These are phyloP conservation scores for Colletotrichum sp. DNA, from an alignment of 2,329 filamentous ascomycete genomes.

Conservation along the genomic window DNA sequence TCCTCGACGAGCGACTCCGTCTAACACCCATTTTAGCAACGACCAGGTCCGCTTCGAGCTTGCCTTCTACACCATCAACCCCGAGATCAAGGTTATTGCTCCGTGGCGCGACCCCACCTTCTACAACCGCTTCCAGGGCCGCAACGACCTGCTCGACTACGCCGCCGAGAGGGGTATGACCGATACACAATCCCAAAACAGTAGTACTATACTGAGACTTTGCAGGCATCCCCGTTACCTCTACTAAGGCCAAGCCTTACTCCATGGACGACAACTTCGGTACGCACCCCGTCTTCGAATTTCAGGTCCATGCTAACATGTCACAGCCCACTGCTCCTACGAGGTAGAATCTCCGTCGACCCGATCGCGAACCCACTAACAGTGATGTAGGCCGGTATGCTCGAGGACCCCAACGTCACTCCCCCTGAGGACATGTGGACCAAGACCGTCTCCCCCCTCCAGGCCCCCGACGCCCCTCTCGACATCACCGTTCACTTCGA, in stretches of 20 bases:
- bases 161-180: slow-evolving; percentile 57
- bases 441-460: slow-evolving; percentile 58
- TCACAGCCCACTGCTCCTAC: slow-evolving; percentile 73
- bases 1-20: not conserved
- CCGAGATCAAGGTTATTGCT: slow-evolving; percentile 69
- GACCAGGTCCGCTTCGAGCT: slow-evolving; percentile 45
- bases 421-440: slow-evolving; percentile 77
- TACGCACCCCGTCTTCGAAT: not conserved
- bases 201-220: not conserved
- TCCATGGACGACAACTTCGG: slow-evolving; percentile 48
- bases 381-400: slow-evolving; percentile 49
- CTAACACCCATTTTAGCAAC: not conserved
- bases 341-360: slow-evolving; percentile 67
- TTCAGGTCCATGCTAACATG: slow-evolving; percentile 51
- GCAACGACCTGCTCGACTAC: slow-evolving; percentile 76
- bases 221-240: slow-evolving; percentile 69
- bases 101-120: slow-evolving; percentile 76
- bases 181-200: too few species aligned
- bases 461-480: slow-evolving; percentile 67
- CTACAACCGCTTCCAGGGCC: slow-evolving; percentile 73
- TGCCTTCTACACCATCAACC: slow-evolving; percentile 38
- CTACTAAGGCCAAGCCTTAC: slow-evolving; percentile 67
- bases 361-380: slow-evolving; percentile 44
- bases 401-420: slow-evolving; percentile 63
- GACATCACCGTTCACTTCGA: slow-evolving; percentile 71